Conservation (phyloP, 176 grass and related monocot species). For the Cenchrus americanus region DNA sequence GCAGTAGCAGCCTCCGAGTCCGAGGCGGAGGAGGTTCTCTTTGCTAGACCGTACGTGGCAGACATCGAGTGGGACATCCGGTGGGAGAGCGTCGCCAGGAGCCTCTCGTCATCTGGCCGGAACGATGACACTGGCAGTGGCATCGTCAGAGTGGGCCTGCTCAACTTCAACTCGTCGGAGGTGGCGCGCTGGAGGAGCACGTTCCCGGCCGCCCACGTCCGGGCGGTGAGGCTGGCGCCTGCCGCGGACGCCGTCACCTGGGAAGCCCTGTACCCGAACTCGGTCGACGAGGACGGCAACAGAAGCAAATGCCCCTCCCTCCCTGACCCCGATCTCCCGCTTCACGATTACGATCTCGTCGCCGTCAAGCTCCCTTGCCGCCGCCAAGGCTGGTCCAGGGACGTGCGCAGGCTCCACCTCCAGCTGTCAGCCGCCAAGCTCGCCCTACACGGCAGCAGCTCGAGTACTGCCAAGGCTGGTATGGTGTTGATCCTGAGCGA, state of each 20-base stretch:
- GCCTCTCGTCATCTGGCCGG: background rate
- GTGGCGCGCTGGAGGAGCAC: constrained; percentile 42
- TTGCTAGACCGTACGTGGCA: constrained; percentile 13
- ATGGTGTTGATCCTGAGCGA: constrained; percentile 50
- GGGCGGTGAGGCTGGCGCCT: constrained; percentile 43
- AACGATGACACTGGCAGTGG: background rate
- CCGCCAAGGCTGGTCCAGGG: constrained; percentile 51
- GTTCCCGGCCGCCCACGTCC: constrained; percentile 9
- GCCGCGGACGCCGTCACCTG: constrained; percentile 60
- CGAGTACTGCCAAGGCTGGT: background rate
- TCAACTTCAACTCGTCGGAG: constrained; percentile 76
- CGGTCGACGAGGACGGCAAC: constrained; percentile 68
- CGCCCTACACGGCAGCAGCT: background rate
- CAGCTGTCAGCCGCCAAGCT: constrained; percentile 74
- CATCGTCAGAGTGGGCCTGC: constrained; percentile 50
- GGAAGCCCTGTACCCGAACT: constrained; percentile 63
- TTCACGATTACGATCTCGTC: constrained; percentile 43
- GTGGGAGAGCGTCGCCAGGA: constrained; percentile 51
- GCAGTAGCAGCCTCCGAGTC: background rate
- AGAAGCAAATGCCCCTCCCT: constrained; percentile 59
- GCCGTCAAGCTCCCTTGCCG: constrained; percentile 71
- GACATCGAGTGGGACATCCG: constrained; percentile 32
- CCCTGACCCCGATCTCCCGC: constrained; percentile 37
- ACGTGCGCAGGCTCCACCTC: constrained; percentile 79
- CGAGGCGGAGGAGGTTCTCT: background rate